A percentile compares a stretch with the other conserved stretches of the same genome.
Conservation (phyloP, 257 asterid species). For the Capsicum pubescens region DNA sequence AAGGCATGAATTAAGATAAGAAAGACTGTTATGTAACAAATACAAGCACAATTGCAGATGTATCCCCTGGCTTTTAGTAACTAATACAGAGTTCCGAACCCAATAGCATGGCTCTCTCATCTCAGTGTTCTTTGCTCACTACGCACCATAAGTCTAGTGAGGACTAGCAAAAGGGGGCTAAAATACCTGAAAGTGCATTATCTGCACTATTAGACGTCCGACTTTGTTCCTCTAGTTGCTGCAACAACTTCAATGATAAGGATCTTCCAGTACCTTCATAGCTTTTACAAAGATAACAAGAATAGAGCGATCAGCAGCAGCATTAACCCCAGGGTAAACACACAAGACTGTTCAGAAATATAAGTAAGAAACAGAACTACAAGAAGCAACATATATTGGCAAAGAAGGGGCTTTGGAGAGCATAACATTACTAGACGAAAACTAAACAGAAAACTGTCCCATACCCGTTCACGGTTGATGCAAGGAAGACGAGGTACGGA, state of each 20-base stretch:
- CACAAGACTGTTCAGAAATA: conserved; percentile 1
- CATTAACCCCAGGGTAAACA: not conserved
- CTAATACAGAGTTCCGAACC: not conserved
- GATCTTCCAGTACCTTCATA: conserved; percentile 98
- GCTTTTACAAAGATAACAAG: conserved; percentile 42
- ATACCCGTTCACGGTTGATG: conserved; percentile 95
- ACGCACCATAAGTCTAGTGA: not conserved
- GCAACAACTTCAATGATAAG: conserved; percentile 79
- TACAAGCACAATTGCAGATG: not conserved
- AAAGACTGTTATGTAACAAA: not conserved
- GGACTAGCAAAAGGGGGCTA: conserved; percentile 22
- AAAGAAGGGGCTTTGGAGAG: not conserved
- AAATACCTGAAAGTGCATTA: conserved; percentile 62
- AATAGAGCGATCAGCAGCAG: not conserved
- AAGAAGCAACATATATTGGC: not conserved
- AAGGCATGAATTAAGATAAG: conserved; percentile 9
- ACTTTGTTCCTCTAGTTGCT: conserved; percentile 86
- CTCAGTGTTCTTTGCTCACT: not conserved
- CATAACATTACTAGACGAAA: not conserved
- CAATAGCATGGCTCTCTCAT: not conserved
- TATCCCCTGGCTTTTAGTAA: conserved; percentile 2
- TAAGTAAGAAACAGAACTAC: not conserved
- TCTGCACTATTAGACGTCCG: conserved; percentile 54
- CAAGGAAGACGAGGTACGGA: conserved; percentile 90
- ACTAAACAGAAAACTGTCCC: conserved; percentile 25